A percentile compares a stretch with the other conserved stretches of the same genome.
These are phyloP conservation scores for Chytriomyces sp. DNA, from an alignment of 192 early-diverging fungal genomes.

Conservation along the genomic window DNA sequence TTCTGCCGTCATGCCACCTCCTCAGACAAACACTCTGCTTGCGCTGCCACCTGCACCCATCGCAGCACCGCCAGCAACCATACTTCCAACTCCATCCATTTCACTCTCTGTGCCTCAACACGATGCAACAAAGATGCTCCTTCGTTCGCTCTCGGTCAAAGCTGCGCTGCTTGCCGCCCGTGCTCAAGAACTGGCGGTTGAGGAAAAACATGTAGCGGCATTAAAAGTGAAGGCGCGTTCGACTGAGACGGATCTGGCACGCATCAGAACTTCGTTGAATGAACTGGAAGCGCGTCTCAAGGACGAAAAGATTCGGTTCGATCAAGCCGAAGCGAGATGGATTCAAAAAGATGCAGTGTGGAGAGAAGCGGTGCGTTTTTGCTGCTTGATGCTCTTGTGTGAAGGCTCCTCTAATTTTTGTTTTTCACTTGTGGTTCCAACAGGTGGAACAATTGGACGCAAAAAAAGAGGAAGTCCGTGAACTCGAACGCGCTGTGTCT, in stretches of 20 bases:
- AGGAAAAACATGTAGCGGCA: slow-evolving; percentile 9
- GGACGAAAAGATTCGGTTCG: slow-evolving; percentile 7
- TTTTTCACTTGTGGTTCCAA: background rate
- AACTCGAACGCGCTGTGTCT: slow-evolving; percentile 19
- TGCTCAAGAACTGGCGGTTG: background rate
- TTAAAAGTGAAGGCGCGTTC: slow-evolving; percentile 16
- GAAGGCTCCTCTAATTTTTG: background rate
- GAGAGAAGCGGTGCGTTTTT: slow-evolving; percentile 12
- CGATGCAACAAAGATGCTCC: slow-evolving; percentile 25
- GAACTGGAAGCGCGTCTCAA: slow-evolving; percentile 28
- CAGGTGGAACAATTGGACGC: slow-evolving; percentile 9
- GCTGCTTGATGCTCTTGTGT: background rate
- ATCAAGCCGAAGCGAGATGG: slow-evolving; percentile 23
- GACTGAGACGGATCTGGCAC: background rate
- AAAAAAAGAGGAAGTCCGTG: slow-evolving; percentile 5
- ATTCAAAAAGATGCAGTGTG: slow-evolving; percentile 21
- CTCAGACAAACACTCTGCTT: too few species aligned
- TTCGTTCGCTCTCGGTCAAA: slow-evolving; percentile 24
- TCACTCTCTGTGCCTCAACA: background rate
- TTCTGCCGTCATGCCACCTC: too few species aligned
- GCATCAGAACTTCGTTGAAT: background rate
- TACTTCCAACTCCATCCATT: too few species aligned
- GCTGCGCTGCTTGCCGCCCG: slow-evolving; percentile 4
- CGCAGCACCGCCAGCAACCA: too few species aligned
- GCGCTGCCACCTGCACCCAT: too few species aligned